Conservation (phyloP, 139 green algal genomes). For the Desmodesmus armatus region DNA sequence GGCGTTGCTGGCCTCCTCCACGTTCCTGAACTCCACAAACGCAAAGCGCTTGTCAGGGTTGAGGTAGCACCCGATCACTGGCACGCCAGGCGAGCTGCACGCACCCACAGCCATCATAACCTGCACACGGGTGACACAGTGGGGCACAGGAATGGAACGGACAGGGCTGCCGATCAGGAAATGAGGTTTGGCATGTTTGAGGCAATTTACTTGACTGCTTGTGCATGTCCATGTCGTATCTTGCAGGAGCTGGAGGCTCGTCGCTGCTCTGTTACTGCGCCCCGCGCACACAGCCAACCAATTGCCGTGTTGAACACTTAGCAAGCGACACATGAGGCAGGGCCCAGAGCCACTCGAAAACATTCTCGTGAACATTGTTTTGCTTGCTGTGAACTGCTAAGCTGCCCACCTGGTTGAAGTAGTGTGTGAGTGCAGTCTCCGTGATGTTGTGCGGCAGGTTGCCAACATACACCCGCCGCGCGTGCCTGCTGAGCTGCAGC, state of each 20-base stretch:
- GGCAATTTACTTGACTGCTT: no score
- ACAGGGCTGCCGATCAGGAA: no score
- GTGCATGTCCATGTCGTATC: no score
- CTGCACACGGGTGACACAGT: not conserved
- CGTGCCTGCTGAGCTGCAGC: constrained; percentile 89
- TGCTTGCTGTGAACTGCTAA: no score
- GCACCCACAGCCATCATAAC: constrained; percentile 52
- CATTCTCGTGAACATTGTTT: no score
- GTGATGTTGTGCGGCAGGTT: constrained; percentile 88
- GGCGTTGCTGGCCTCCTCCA: constrained; percentile 92
- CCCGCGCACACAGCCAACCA: no score
- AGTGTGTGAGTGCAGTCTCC: constrained; percentile 89
- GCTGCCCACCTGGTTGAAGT: constrained; percentile 92
- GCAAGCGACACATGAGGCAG: not conserved
- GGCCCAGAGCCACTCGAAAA: not conserved
- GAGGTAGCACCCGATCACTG: constrained; percentile 76
- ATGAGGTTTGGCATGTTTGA: no score
- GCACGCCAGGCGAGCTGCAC: constrained; percentile 18
- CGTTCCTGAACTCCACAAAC: constrained; percentile 94
- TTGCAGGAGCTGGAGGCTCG: no score
- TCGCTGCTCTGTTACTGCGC: no score
- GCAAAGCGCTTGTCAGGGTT: constrained; percentile 98
- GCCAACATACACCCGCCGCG: constrained; percentile 95
- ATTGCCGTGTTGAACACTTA: no score
- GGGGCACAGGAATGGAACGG: no score